These are phyloP conservation scores for Flaveria linearis DNA, from an alignment of 129 eudicot species.

Conservation along the genomic window DNA sequence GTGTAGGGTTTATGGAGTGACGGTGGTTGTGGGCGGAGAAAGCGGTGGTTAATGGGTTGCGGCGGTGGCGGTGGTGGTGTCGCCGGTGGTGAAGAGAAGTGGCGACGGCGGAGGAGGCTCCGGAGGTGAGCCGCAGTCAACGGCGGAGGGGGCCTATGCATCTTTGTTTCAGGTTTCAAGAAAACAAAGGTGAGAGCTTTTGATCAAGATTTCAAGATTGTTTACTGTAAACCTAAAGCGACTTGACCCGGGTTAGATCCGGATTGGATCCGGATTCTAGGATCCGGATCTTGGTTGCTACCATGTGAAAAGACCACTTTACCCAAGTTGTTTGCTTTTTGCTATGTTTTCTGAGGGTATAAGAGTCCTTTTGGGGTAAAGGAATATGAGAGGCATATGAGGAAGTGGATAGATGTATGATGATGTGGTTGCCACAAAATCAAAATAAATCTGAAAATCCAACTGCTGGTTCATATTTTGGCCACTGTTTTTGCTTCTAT, in stretches of 20 bases:
- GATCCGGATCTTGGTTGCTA: not conserved
- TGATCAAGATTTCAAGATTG: conserved; percentile 9
- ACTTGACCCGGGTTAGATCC: not conserved
- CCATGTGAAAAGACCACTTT: conserved; percentile 4
- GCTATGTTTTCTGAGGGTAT: conserved; percentile 16
- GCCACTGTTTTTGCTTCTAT: conserved; percentile 17
- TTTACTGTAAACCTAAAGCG: conserved; percentile 18
- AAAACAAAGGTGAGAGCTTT: not conserved
- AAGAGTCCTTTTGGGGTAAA: conserved; percentile 21
- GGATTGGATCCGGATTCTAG: not conserved
- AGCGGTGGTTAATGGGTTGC: conserved; percentile 15
- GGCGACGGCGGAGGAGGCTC: conserved; percentile 42
- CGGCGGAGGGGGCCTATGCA: conserved; percentile 40
- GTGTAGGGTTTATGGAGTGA: conserved; percentile 26
- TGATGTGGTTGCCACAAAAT: conserved; percentile 44
- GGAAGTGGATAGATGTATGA: conserved; percentile 45
- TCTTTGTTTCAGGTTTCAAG: conserved; percentile 23
- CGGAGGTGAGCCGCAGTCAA: conserved; percentile 42
- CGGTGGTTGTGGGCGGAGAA: no score
- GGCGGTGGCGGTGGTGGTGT: conserved; percentile 25
- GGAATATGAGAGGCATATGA: conserved; percentile 33
- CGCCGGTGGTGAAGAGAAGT: conserved; percentile 29
- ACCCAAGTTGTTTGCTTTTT: not conserved
- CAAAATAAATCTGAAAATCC: conserved; percentile 20
- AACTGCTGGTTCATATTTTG: conserved; percentile 35